Percentiles rank a stretch among this genome's conserved stretches.
phyloP scores from a whole-genome alignment of 176 grass and related monocot species.

The Oryza nivara region DNA sequence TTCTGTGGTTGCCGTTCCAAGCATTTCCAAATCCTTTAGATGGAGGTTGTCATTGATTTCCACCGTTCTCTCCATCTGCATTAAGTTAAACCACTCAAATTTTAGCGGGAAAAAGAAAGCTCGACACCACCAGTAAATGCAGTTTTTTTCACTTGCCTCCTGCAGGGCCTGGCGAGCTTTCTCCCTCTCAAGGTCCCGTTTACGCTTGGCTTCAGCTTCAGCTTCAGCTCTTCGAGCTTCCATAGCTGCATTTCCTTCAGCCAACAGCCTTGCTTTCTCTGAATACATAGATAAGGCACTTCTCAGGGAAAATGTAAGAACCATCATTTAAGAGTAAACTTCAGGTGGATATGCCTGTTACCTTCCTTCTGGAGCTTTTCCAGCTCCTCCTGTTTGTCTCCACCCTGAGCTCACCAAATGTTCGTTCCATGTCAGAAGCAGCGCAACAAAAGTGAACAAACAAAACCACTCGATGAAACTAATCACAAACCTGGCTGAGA shows the following conservation, averaged over 20 bases:
- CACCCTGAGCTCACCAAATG: conserved; percentile 54
- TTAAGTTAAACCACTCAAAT: not conserved
- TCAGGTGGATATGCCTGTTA: conserved; percentile 38
- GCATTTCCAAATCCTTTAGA: conserved; percentile 84
- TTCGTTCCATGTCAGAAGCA: conserved; percentile 5
- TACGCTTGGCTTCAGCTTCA: conserved; percentile 78
- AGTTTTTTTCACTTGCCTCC: conserved; percentile 57
- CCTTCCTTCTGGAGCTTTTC: conserved; percentile 94
- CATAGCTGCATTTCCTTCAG: conserved; percentile 92
- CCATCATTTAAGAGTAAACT: not conserved
- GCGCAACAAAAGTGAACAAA: not conserved
- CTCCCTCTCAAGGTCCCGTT: conserved; percentile 85
- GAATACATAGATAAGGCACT: conserved; percentile 20
- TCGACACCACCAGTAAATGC: not conserved
- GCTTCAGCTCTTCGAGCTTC: conserved; percentile 87
- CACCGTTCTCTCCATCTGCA: conserved; percentile 90
- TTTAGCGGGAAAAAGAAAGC: conserved; percentile 25
- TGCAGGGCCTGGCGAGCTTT: conserved; percentile 83
- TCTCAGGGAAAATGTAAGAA: not conserved
- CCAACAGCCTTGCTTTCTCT: conserved; percentile 83
- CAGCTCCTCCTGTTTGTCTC: conserved; percentile 82
- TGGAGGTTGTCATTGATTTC: conserved; percentile 79
- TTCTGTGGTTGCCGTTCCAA: conserved; percentile 64
- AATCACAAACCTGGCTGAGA: conserved; percentile 65
- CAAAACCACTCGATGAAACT: not conserved